These are phyloP conservation scores for Cyclostephanos invisitatus DNA, from an alignment of 108 stramenopile species.

Conservation along the genomic window DNA sequence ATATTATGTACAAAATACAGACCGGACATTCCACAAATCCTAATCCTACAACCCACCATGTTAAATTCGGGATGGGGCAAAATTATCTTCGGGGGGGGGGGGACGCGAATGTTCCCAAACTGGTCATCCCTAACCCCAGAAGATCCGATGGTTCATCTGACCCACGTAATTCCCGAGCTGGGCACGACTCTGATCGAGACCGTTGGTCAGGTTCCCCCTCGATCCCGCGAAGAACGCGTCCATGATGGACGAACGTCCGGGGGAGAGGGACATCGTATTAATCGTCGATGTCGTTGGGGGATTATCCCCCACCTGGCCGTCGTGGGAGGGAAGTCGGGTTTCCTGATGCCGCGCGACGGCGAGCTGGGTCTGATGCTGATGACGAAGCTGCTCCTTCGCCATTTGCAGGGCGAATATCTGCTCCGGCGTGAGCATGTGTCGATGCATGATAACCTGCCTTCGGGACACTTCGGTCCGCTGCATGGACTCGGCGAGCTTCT, in stretches of 20 bases:
- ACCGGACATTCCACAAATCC: too few relatives aligned
- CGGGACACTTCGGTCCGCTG: slow-evolving; percentile 41
- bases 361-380: too few relatives aligned
- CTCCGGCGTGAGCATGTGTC: slow-evolving; percentile 9
- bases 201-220: slow-evolving; percentile 16
- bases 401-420: too few relatives aligned
- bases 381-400: too few relatives aligned
- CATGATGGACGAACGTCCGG: slow-evolving; percentile 1
- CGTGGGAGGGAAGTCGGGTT: background rate
- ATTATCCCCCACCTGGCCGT: background rate
- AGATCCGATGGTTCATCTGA: slow-evolving; percentile 8
- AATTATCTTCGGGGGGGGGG: too few relatives aligned
- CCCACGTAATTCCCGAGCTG: slow-evolving; percentile 17
- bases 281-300: background rate
- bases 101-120: too few relatives aligned
- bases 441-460: slow-evolving; percentile 33
- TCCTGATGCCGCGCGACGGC: background rate
- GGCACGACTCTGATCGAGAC: slow-evolving; percentile 19
- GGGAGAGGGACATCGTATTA: background rate
- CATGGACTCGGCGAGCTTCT: slow-evolving; percentile 43
- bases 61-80: too few relatives aligned
- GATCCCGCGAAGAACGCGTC: slow-evolving; percentile 14
- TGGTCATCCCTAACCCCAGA: slow-evolving; percentile 1
- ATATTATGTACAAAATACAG: too few relatives aligned
- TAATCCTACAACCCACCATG: too few relatives aligned